Percentiles rank a stretch among this genome's conserved stretches.
Evolutionary conservation across 208 protist genomes (phyloP).

Genomic region (Trypanosoma grayi): DNA sequence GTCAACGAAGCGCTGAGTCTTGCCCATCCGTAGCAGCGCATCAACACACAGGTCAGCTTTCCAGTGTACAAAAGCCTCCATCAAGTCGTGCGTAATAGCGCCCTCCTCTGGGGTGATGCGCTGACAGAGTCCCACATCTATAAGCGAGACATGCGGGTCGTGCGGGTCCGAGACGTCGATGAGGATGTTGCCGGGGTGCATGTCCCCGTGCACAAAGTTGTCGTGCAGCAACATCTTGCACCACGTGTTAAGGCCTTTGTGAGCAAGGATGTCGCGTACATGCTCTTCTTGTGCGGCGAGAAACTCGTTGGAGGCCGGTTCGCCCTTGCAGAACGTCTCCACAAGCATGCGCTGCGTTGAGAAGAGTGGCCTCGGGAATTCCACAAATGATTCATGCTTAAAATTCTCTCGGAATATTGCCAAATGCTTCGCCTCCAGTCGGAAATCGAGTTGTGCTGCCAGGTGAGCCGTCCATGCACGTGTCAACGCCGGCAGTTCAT

Average conservation of each 20-base stretch:
- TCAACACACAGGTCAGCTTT: constrained; percentile 59
- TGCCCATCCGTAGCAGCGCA: constrained; percentile 68
- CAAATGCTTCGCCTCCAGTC: constrained; percentile 86
- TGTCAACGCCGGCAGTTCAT: constrained; percentile 60
- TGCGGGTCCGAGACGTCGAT: constrained; percentile 80
- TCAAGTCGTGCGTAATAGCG: constrained; percentile 57
- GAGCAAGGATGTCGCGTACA: constrained; percentile 75
- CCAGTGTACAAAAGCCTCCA: constrained; percentile 90
- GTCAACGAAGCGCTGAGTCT: constrained; percentile 53
- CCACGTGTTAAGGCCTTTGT: constrained; percentile 90
- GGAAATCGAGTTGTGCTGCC: constrained; percentile 88
- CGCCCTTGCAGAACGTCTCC: constrained; percentile 84
- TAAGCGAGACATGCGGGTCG: constrained; percentile 75
- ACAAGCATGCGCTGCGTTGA: constrained; percentile 84
- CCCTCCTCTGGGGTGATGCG: constrained; percentile 66
- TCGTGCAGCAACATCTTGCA: constrained; percentile 91
- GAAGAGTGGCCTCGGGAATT: constrained; percentile 80
- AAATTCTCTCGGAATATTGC: constrained; percentile 86
- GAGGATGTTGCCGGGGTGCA: constrained; percentile 93
- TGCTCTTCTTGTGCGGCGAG: constrained; percentile 68
- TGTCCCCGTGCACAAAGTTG: constrained; percentile 92
- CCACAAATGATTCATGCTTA: constrained; percentile 59
- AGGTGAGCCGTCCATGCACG: constrained; percentile 78
- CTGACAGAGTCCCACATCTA: constrained; percentile 90
- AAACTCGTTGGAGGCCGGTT: constrained; percentile 79